These are phyloP conservation scores for Coffea humblotiana DNA, from an alignment of 305 asterid genomes.

Conservation along the genomic window DNA sequence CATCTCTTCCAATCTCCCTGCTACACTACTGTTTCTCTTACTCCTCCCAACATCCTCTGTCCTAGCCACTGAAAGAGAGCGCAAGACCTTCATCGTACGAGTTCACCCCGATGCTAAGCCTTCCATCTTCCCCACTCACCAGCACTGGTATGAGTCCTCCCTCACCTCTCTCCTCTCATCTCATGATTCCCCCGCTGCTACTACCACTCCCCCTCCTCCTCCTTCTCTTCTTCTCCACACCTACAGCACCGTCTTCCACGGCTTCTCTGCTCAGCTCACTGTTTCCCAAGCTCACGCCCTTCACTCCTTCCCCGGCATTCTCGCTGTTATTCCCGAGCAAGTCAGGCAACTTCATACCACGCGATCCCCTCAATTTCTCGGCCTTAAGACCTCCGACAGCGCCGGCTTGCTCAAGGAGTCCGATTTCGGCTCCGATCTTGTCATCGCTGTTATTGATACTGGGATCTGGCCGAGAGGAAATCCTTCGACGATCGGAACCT, in stretches of 20 bases:
- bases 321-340: conserved; percentile 74
- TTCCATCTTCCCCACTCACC: conserved; percentile 61
- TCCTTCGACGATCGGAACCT: conserved; percentile 74
- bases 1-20: background rate
- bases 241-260: conserved; percentile 65
- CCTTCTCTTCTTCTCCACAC: conserved; percentile 44
- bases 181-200: background rate
- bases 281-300: conserved; percentile 43
- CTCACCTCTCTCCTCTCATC: conserved; percentile 36
- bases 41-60: background rate
- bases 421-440: conserved; percentile 88
- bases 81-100: conserved; percentile 53
- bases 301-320: conserved; percentile 32
- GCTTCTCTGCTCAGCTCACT: conserved; percentile 69
- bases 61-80: conserved; percentile 32
- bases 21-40: background rate
- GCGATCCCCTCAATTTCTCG: conserved; percentile 84
- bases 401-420: conserved; percentile 71
- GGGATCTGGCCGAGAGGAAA: conserved; percentile 93
- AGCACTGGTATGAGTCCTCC: conserved; percentile 67
- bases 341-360: conserved; percentile 75
- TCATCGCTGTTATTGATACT: conserved; percentile 78
- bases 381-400: conserved; percentile 52
- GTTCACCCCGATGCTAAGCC: conserved; percentile 70
- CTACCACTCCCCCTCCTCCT: conserved; percentile 8